Percentiles rank a stretch among this genome's conserved stretches.
These are phyloP conservation scores for Pichia cabralensis DNA, from an alignment of 805 yeast genomes.

Conservation along the genomic window DNA sequence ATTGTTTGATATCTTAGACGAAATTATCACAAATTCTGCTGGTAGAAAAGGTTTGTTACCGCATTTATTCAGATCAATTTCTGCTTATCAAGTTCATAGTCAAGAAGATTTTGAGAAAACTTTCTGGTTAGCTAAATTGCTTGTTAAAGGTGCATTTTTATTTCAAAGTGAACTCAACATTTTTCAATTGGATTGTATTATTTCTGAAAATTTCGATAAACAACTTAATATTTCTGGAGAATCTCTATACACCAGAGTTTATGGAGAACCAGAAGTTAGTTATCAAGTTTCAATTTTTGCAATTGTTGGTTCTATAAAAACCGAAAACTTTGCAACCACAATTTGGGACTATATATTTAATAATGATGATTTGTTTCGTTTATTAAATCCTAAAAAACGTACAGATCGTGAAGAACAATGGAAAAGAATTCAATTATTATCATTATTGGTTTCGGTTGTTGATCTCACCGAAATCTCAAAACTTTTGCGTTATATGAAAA, in stretches of 20 bases:
- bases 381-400: slow-evolving; percentile 41
- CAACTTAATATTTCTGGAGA: slow-evolving; percentile 27
- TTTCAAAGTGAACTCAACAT: slow-evolving; percentile 46
- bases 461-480: slow-evolving; percentile 23
- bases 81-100: slow-evolving; percentile 31
- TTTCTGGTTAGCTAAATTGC: slow-evolving; percentile 41
- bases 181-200: slow-evolving; percentile 48
- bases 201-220: slow-evolving; percentile 44
- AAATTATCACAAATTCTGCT: slow-evolving; percentile 37
- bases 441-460: slow-evolving; percentile 38
- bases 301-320: slow-evolving; percentile 29
- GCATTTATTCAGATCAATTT: slow-evolving; percentile 36
- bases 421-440: slow-evolving; percentile 47
- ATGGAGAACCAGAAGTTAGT: slow-evolving; percentile 51
- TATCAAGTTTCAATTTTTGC: slow-evolving; percentile 42
- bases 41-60: slow-evolving; percentile 69
- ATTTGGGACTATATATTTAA: slow-evolving; percentile 30
- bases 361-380: slow-evolving; percentile 29
- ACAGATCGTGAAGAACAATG: slow-evolving; percentile 66
- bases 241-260: slow-evolving; percentile 35
- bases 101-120: slow-evolving; percentile 29
- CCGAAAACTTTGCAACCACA: slow-evolving; percentile 21
- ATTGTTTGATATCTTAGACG: slow-evolving; percentile 29
- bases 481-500: slow-evolving; percentile 20
- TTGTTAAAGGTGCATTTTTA: slow-evolving; percentile 36